phyloP scores from a whole-genome alignment of 371 early-diverging fungal genomes.

The Mortierella sp. region DNA sequence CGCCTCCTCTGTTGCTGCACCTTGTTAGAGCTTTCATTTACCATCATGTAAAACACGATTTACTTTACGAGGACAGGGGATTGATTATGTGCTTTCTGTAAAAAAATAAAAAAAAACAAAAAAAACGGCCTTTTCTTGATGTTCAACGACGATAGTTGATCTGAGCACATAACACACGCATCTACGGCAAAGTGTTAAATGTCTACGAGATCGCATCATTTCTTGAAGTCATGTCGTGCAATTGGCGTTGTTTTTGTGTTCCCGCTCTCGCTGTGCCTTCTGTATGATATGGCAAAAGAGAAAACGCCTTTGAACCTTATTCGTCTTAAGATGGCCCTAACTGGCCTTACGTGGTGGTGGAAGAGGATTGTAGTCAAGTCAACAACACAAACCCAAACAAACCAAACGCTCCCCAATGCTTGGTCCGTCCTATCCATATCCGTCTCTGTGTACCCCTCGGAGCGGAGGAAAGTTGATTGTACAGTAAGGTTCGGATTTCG shows the following conservation, averaged over 20 bases:
- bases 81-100: background rate
- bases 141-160: background rate
- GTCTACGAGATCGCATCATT: conserved; percentile 28
- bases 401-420: background rate
- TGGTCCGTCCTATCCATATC: background rate
- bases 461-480: background rate
- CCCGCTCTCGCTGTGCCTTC: background rate
- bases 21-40: background rate
- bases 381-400: background rate
- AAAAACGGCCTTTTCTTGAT: background rate
- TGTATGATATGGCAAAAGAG: background rate
- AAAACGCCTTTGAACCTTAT: background rate
- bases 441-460: background rate
- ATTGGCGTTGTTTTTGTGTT: background rate
- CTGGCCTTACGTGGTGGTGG: background rate
- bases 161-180: background rate
- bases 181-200: background rate
- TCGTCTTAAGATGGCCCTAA: background rate
- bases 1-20: background rate
- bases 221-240: conserved; percentile 33
- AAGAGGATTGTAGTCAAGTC: background rate
- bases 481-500: background rate
- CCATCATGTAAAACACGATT: background rate
- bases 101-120: background rate
- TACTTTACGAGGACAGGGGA: background rate